Evolutionary conservation across 306 rosid species (phyloP).

Genomic region (Trifolium repens): DNA sequence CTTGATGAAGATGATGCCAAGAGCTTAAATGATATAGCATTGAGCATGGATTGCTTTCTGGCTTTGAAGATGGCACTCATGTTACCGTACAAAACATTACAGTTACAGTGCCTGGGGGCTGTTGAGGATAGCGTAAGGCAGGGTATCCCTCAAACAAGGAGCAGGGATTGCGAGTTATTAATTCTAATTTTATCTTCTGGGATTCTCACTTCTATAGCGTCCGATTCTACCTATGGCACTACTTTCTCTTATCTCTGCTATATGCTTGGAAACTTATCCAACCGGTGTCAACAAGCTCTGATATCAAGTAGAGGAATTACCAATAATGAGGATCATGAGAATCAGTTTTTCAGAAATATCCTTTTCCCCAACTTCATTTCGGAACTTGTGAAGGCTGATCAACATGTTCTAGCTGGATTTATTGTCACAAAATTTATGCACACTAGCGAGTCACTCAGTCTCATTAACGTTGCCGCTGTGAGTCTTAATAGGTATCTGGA

Average conservation of each 20-base stretch:
- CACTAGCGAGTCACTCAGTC: conserved; percentile 68
- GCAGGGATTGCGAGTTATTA: conserved; percentile 66
- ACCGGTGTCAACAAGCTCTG: conserved; percentile 59
- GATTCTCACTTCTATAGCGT: conserved; percentile 50
- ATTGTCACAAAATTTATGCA: conserved; percentile 81
- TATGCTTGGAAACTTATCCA: conserved; percentile 76
- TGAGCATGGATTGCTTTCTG: conserved; percentile 62
- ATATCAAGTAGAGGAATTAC: conserved; percentile 48
- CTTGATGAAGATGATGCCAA: conserved; percentile 75
- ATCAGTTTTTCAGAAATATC: conserved; percentile 56
- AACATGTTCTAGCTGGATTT: conserved; percentile 83
- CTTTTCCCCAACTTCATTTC: conserved; percentile 72
- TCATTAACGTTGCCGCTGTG: conserved; percentile 69
- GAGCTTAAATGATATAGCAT: conserved; percentile 58
- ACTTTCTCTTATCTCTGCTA: conserved; percentile 75
- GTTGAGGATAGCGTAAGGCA: conserved; percentile 70
- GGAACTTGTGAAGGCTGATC: conserved; percentile 89
- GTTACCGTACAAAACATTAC: conserved; percentile 72
- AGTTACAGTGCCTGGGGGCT: conserved; percentile 62
- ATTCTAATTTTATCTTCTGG: conserved; percentile 76
- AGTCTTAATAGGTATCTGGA: conserved; percentile 71
- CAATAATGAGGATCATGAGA: conserved; percentile 45
- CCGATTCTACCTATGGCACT: conserved; percentile 59
- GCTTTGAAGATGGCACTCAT: conserved; percentile 70
- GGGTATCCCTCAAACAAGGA: conserved; percentile 57